Base-by-base conservation (phyloP, 2,329 filamentous ascomycete species). In the Dactylellina cionopaga region DNA sequence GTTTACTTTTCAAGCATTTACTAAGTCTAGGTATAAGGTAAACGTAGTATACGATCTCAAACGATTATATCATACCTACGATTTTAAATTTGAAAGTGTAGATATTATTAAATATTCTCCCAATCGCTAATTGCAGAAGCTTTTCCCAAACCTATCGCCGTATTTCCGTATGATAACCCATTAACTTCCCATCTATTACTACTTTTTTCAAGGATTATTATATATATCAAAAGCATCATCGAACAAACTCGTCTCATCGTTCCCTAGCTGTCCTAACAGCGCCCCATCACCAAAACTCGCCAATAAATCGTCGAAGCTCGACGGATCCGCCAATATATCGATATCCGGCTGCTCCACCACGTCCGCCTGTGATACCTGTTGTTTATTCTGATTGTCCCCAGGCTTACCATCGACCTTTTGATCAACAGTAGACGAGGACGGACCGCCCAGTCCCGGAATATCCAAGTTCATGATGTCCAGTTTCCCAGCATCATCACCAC, bases 191-290 rank as follows among this genome's bases (percentile, higher is more conserved):
- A n/a, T 2, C 15, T 19, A 29, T 39, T 41, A 39, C 3, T 11
- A 37, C 11, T 37, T 22, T 19, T 22, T 43, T 25, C 39, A 69
- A 51, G 44, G 47, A 60, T 64, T 51, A 60, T 49, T 59, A 25
- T 64, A 72, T 2, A 72, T 64, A 47, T 64, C 59, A 43, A 64
- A 64, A 5, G 60, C 58, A 60, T 72, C 60, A 25, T 72, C 68
- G 11, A 64, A 64, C 44, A 72, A 31, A 27, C 56, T 70, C 24
- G 58, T 56, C 37, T 51, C 68, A 44, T 72, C 59, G 17, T 72
- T 60, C 15, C 41, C 65, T 15, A 66, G 7, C 13, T 52, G 46
- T 33, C 58, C 58, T 5, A 70, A 27, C 29, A 64, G 33, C 2
- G 46, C n/a, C 3, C 60, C 60, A 29, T 64, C 60, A 10, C 47